A percentile compares a stretch with the other conserved stretches of the same genome.
Evolutionary conservation across 2,329 filamentous ascomycete genomes (phyloP).

Genomic region (Trichothecium sympodiale): DNA sequence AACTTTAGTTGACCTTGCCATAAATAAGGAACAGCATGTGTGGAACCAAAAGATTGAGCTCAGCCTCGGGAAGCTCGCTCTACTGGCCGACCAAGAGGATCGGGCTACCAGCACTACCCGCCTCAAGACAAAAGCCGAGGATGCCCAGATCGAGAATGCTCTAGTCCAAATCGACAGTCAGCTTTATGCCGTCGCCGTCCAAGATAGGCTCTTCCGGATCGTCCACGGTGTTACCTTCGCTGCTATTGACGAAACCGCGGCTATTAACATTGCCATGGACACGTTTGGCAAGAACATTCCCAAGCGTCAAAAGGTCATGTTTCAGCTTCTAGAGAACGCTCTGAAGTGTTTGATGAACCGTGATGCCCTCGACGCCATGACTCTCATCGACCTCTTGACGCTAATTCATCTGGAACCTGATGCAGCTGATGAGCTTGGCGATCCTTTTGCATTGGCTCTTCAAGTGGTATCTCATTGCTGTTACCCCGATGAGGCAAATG

Average conservation of each 20-base stretch:
- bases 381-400: slow-evolving; percentile 67
- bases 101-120: slow-evolving; percentile 17
- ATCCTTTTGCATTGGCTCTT: slow-evolving; percentile 68
- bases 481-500: slow-evolving; percentile 43
- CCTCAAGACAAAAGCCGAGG: slow-evolving; percentile 25
- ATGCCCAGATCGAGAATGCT: slow-evolving; percentile 26
- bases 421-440: slow-evolving; percentile 24
- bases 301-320: slow-evolving; percentile 53
- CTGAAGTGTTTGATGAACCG: slow-evolving; percentile 62
- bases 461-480: slow-evolving; percentile 44
- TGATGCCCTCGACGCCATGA: slow-evolving; percentile 55
- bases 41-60: slow-evolving; percentile 94
- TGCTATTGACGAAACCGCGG: slow-evolving; percentile 71
- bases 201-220: slow-evolving; percentile 64
- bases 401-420: slow-evolving; percentile 45
- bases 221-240: slow-evolving; percentile 55
- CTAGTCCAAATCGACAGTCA: slow-evolving; percentile 48
- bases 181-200: slow-evolving; percentile 62
- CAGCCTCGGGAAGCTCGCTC: slow-evolving; percentile 74
- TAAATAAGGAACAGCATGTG: slow-evolving; percentile 62
- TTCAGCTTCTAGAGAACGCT: slow-evolving; percentile 58
- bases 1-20: slow-evolving; percentile 59
- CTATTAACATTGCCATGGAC: slow-evolving; percentile 64
- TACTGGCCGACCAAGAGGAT: slow-evolving; percentile 49
- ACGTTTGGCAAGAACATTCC: slow-evolving; percentile 46